Percentiles rank a stretch among this genome's conserved stretches.
These are phyloP conservation scores for Monilinia fructigena DNA, from an alignment of 2,329 filamentous ascomycete genomes.

Conservation along the genomic window DNA sequence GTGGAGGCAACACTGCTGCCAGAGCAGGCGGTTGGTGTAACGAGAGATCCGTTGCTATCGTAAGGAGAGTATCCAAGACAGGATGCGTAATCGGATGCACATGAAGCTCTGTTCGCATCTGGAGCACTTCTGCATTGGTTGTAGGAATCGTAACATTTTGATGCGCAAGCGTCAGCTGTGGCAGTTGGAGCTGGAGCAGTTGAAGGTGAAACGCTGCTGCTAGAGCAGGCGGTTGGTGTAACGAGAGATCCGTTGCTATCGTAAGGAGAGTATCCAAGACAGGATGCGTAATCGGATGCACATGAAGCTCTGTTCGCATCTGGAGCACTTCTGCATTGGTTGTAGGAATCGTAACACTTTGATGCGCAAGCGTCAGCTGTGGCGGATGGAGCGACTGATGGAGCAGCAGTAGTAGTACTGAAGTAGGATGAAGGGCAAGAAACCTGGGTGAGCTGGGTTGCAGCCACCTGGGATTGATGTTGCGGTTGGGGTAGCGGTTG, in stretches of 20 bases:
- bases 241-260: not conserved
- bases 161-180: not conserved
- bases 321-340: not conserved
- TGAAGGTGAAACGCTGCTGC: not conserved
- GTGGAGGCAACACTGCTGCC: not conserved
- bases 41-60: not conserved
- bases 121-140: not conserved
- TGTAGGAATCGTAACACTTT: not conserved
- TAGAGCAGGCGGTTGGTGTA: conserved; percentile 1
- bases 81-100: not conserved
- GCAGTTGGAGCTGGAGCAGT: not conserved
- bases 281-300: not conserved
- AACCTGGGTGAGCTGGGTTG: too few species aligned
- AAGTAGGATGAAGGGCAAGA: too few species aligned
- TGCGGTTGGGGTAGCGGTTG: not conserved
- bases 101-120: not conserved
- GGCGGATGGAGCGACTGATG: not conserved
- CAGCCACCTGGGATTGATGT: not conserved
- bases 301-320: not conserved
- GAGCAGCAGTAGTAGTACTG: not conserved
- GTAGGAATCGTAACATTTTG: not conserved
- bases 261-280: conserved; percentile 5
- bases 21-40: conserved; percentile 2
- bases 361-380: conserved; percentile 1
- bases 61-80: conserved; percentile 7